Evolutionary conservation across 2,329 filamentous ascomycete genomes (phyloP), one percentile per base, ranked within the genome.

Genomic region (Diplodia intermedia): DNA sequence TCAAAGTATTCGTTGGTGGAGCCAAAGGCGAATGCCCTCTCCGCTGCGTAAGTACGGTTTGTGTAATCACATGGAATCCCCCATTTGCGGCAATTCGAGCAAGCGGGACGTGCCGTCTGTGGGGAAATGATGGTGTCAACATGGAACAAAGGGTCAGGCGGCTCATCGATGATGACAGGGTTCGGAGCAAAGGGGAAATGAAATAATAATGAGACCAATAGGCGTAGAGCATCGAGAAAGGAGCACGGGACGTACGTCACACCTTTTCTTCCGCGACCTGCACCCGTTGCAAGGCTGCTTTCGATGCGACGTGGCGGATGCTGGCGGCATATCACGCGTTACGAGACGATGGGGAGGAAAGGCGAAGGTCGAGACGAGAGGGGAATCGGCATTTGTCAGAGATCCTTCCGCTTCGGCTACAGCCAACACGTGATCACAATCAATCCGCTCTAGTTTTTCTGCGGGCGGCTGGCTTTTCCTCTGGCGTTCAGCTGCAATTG

Each of bases 271-370:
- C n/a, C 75, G 75, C 29, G 75, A 73, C n/a, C 76, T 69, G 50
- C 76, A 78, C 57, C 71, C 74, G 26, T 56, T 72, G 47, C 76
- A 78, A 23, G 75, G 75, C 67, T 75, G 75, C 67, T 78, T 78
- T 57, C 75, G 70, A 67, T 78, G 76, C n/a, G 71, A 69, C 11
- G 74, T 68, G 5, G 70, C 65, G 20, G 71, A 72, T 6, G 75
- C 65, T n/a, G 68, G 70, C 33, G 71, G 69, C 71, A 74, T 73
- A 14, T 57, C 53, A 29, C 38, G 55, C 57, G 50, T 66, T 23
- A 29, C 38, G 7, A 49, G 38, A 53, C 15, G 50, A 49, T 33
- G 18, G 18, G 31, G 33, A 26, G 49, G 29, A 36, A 31, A 31
- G 9, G 31, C 60, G 47, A 40, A 40, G 47, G 47, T 53, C 53